Percentiles rank a stretch among this genome's conserved stretches.
phyloP scores from a whole-genome alignment of 1,284 basidiomycete species.

The Agroathelia rolfsii region DNA sequence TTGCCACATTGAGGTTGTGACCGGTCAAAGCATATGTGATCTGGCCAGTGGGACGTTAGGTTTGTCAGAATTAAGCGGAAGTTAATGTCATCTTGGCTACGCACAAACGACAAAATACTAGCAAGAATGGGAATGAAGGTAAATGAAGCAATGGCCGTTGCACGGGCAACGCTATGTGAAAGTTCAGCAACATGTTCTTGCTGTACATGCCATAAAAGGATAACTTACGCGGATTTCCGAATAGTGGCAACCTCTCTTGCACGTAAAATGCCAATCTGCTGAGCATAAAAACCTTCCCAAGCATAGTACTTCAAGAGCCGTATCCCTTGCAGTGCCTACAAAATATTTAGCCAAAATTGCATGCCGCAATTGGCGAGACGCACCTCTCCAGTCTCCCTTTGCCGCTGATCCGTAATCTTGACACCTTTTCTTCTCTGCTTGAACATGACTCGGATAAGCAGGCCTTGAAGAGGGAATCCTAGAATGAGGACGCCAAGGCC shows the following conservation, averaged over 20 bases:
- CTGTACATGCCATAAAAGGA: not conserved
- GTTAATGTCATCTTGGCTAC: too few species aligned
- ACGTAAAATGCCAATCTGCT: conserved; percentile 41
- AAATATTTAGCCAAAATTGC: too few species aligned
- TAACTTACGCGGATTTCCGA: conserved; percentile 36
- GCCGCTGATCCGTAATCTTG: conserved; percentile 62
- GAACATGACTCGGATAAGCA: conserved; percentile 59
- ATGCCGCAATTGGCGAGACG: conserved; percentile 1
- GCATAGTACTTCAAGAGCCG: conserved; percentile 52
- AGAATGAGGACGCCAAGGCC: conserved; percentile 56
- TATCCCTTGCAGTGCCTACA: conserved; percentile 50
- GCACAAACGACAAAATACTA: conserved; percentile 62
- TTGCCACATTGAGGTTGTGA: conserved; percentile 55
- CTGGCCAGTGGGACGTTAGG: conserved; percentile 19
- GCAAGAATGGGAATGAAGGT: conserved; percentile 59
- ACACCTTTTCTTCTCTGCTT: conserved; percentile 54
- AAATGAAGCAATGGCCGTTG: conserved; percentile 45
- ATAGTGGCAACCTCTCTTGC: conserved; percentile 43
- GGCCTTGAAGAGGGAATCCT: conserved; percentile 52
- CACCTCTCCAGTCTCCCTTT: conserved; percentile 54
- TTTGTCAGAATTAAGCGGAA: not conserved
- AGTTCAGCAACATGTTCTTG: conserved; percentile 7
- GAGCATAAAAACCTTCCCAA: conserved; percentile 55
- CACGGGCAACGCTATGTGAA: conserved; percentile 36
- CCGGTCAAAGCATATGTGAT: conserved; percentile 63